phyloP scores from a whole-genome alignment of 768 basidiomycete species.

The Lactarius tabidus region DNA sequence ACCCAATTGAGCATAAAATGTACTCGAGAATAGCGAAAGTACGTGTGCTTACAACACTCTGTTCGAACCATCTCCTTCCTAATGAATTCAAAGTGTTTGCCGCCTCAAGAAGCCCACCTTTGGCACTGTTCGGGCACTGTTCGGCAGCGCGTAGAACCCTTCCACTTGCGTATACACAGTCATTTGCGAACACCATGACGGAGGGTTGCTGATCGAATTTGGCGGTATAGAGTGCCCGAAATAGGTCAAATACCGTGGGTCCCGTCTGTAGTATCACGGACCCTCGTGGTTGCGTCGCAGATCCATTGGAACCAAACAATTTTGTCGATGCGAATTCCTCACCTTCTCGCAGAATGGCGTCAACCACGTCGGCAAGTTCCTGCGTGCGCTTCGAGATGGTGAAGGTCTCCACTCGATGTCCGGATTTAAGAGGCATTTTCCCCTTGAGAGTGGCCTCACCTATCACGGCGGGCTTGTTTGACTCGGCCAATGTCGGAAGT shows the following conservation, averaged over 20 bases:
- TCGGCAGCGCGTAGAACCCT: slow-evolving; percentile 29
- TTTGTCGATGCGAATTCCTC: slow-evolving; percentile 58
- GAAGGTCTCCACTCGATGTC: slow-evolving; percentile 14
- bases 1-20: neutral
- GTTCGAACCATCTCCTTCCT: slow-evolving; percentile 67
- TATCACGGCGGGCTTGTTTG: neutral
- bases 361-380: slow-evolving; percentile 21
- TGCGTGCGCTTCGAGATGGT: slow-evolving; percentile 14
- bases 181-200: slow-evolving; percentile 78
- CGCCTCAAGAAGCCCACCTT: slow-evolving; percentile 51
- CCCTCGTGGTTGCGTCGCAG: slow-evolving; percentile 36
- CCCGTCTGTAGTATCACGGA: slow-evolving; percentile 57
- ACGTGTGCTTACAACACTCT: slow-evolving; percentile 55
- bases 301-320: slow-evolving; percentile 29
- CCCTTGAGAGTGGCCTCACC: slow-evolving; percentile 1
- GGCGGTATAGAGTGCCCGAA: slow-evolving; percentile 74
- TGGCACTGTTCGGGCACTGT: slow-evolving; percentile 30
- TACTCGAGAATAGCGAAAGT: neutral
- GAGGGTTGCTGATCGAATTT: slow-evolving; percentile 46
- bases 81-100: slow-evolving; percentile 48
- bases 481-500: slow-evolving; percentile 29
- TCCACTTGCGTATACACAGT: slow-evolving; percentile 61
- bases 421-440: slow-evolving; percentile 10
- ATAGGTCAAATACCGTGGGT: slow-evolving; percentile 68
- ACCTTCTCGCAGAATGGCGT: slow-evolving; percentile 23